A percentile compares a stretch with the other conserved stretches of the same genome.
Conservation (phyloP, 2,329 filamentous ascomycete species). For the Fonsecaea pugnacius region DNA sequence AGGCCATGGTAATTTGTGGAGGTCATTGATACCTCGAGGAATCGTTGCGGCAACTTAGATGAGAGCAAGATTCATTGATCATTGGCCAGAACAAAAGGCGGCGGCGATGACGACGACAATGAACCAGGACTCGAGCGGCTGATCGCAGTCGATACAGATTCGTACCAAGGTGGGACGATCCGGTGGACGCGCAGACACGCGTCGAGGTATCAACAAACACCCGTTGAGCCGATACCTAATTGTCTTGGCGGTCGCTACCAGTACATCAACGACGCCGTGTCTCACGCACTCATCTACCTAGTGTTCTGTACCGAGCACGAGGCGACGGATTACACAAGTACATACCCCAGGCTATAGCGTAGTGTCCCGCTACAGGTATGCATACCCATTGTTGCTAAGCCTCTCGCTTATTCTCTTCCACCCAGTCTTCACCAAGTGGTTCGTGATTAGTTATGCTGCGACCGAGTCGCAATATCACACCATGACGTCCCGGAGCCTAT, state of each 20-base stretch:
- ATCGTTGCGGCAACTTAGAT: neutral
- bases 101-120: neutral
- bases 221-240: neutral
- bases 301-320: too few species aligned
- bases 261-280: neutral
- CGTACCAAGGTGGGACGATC: neutral
- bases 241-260: neutral
- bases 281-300: neutral
- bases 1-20: constrained; percentile 1
- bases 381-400: too few species aligned
- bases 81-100: neutral
- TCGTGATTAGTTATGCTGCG: too few species aligned
- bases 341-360: too few species aligned
- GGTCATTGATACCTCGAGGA: neutral
- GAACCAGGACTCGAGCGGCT: neutral
- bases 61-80: neutral
- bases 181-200: neutral
- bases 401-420: too few species aligned
- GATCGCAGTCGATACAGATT: neutral
- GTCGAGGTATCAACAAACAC: neutral
- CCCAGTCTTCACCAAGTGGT: too few species aligned
- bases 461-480: too few species aligned
- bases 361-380: too few species aligned
- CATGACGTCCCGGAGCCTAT: too few species aligned
- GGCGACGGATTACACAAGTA: too few species aligned